Conservation (phyloP, 2,329 filamentous ascomycete genomes). For the Rasamsonia emersonii region DNA sequence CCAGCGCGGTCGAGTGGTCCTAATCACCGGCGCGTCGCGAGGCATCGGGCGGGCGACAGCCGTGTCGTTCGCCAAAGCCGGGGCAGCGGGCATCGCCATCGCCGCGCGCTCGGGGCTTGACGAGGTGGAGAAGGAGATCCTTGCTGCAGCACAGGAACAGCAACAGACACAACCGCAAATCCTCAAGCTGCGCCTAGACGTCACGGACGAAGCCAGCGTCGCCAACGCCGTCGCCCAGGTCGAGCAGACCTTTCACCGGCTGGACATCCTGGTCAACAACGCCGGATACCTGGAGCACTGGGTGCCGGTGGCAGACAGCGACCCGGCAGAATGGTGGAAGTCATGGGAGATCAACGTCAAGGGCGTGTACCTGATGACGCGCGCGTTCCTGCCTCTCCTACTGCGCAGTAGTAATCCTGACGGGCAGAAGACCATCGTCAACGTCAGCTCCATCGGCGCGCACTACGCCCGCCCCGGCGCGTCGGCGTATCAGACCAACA, state of each 20-base stretch:
- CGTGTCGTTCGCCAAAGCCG: conserved; percentile 48
- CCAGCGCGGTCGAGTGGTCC: conserved; percentile 34
- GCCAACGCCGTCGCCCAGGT: conserved; percentile 25
- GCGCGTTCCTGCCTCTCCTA: conserved; percentile 40
- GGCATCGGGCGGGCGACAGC: conserved; percentile 49
- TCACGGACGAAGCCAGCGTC: conserved; percentile 32
- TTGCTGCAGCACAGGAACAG: conserved; percentile 26
- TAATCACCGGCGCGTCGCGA: conserved; percentile 49
- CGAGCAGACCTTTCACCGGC: conserved; percentile 18
- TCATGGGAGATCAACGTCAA: conserved; percentile 43
- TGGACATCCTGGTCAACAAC: conserved; percentile 44
- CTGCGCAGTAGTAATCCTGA: too few species aligned
- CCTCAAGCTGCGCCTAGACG: conserved; percentile 35
- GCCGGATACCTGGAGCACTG: conserved; percentile 28
- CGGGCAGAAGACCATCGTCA: conserved; percentile 38
- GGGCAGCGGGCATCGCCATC: conserved; percentile 45
- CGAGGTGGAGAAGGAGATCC: conserved; percentile 27
- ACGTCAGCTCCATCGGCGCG: conserved; percentile 39
- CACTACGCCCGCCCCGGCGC: conserved; percentile 25
- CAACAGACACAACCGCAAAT: conserved; percentile 32
- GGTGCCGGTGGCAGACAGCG: conserved; percentile 22
- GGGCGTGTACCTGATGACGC: conserved; percentile 38
- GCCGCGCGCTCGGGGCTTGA: conserved; percentile 44
- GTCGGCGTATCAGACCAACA: conserved; percentile 40
- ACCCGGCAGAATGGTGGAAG: conserved; percentile 33